A percentile compares a stretch with the other conserved stretches of the same genome.
Conservation (phyloP, 2,329 filamentous ascomycete species). For the Nectriaceae sp. region DNA sequence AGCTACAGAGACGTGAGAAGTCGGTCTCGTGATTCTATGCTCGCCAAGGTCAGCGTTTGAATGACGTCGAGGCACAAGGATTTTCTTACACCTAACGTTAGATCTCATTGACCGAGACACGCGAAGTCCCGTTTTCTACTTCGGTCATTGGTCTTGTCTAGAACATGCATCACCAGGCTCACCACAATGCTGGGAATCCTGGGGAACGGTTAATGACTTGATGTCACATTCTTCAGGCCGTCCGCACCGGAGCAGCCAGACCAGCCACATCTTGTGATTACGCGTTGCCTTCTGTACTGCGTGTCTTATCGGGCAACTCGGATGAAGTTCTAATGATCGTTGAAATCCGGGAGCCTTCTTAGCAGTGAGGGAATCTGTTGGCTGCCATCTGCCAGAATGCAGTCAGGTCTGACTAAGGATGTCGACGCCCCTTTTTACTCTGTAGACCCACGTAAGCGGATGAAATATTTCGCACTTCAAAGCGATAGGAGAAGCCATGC, state of each 20-base stretch:
- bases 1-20: constrained; percentile 11
- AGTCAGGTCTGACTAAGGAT: background rate
- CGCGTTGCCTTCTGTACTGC: too few species aligned
- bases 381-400: background rate
- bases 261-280: too few species aligned
- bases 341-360: background rate
- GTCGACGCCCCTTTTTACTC: background rate
- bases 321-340: too few species aligned
- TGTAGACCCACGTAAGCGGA: constrained; percentile 20
- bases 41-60: constrained; percentile 1
- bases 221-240: background rate
- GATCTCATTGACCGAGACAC: background rate
- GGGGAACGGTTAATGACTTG: background rate
- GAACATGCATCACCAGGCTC: background rate
- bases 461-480: constrained; percentile 10
- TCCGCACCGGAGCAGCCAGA: background rate
- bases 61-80: constrained; percentile 24
- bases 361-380: background rate
- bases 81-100: background rate
- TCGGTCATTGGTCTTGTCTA: background rate
- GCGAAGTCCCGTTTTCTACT: background rate
- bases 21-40: constrained; percentile 17
- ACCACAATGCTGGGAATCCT: background rate
- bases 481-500: constrained; percentile 16
- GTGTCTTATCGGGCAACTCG: too few species aligned